Evolutionary conservation across 345 rosid species (phyloP).

Genomic region (Erucastrum elatum): DNA sequence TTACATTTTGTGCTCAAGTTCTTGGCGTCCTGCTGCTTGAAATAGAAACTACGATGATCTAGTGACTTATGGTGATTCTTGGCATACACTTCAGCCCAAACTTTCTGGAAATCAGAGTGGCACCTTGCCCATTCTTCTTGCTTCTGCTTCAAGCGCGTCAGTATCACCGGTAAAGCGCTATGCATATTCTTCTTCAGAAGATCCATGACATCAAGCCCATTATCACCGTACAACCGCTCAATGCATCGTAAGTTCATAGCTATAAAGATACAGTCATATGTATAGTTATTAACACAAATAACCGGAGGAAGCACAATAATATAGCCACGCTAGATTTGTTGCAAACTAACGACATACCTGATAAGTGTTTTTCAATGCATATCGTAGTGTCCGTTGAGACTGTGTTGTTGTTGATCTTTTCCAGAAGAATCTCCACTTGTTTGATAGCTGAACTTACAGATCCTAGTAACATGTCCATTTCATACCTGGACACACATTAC

Average conservation of each 20-base stretch:
- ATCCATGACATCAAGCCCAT: slow-evolving; percentile 96
- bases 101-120: slow-evolving; percentile 90
- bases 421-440: slow-evolving; percentile 78
- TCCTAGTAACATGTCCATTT: slow-evolving; percentile 94
- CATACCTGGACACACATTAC: slow-evolving; percentile 67
- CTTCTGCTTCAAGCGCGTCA: slow-evolving; percentile 96
- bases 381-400: slow-evolving; percentile 55
- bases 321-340: slow-evolving; percentile 17
- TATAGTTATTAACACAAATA: slow-evolving; percentile 15
- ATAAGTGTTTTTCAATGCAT: slow-evolving; percentile 67
- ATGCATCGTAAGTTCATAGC: slow-evolving; percentile 91
- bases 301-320: not conserved
- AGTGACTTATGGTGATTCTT: slow-evolving; percentile 95
- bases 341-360: slow-evolving; percentile 51
- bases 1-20: slow-evolving; percentile 91
- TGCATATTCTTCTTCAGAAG: slow-evolving; percentile 77
- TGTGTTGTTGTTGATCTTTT: slow-evolving; percentile 65
- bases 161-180: slow-evolving; percentile 85
- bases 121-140: slow-evolving; percentile 98
- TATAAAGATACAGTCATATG: slow-evolving; percentile 42
- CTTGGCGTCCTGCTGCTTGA: slow-evolving; percentile 96
- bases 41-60: slow-evolving; percentile 97
- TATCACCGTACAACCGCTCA: slow-evolving; percentile 92
- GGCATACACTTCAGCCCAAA: slow-evolving; percentile 95
- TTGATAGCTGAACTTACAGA: slow-evolving; percentile 78